Evolutionary conservation across 83 land plant species (phyloP).

Genomic region (Diphasiastrum complanatum): DNA sequence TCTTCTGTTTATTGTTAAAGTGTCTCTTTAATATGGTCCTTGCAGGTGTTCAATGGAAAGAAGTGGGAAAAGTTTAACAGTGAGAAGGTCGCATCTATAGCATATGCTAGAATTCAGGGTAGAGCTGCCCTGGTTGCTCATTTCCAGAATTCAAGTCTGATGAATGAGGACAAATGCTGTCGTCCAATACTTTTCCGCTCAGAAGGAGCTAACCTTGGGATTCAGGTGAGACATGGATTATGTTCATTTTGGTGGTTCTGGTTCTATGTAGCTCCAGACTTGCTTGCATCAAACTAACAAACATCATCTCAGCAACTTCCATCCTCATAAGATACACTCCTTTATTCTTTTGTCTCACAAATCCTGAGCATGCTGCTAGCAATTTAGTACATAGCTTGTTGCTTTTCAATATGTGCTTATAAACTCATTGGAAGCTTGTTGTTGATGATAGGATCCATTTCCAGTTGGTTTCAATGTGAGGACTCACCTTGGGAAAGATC

Average conservation of each 20-base stretch:
- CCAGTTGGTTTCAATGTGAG: conserved; percentile 65
- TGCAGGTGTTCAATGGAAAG: conserved; percentile 74
- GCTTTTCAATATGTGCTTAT: background rate
- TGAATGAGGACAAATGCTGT: conserved; percentile 92
- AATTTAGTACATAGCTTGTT: no score
- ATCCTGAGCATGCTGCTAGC: no score
- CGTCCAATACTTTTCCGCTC: conserved; percentile 86
- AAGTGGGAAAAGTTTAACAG: conserved; percentile 93
- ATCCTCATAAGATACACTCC: no score
- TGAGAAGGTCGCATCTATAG: conserved; percentile 83
- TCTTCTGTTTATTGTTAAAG: background rate
- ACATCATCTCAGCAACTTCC: background rate
- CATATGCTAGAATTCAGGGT: conserved; percentile 88
- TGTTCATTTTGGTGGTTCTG: no score
- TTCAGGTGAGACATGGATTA: conserved; percentile 53
- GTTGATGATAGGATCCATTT: conserved; percentile 54
- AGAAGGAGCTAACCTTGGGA: conserved; percentile 68
- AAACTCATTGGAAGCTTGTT: background rate
- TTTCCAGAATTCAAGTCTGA: conserved; percentile 83
- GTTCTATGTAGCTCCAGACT: no score
- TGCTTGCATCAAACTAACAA: no score
- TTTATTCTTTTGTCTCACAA: no score
- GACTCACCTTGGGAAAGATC: conserved; percentile 38
- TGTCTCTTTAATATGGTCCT: background rate
- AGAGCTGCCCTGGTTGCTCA: conserved; percentile 75